These are phyloP conservation scores for Kurtzmaniella fragi DNA, from an alignment of 805 yeast genomes.

Conservation along the genomic window DNA sequence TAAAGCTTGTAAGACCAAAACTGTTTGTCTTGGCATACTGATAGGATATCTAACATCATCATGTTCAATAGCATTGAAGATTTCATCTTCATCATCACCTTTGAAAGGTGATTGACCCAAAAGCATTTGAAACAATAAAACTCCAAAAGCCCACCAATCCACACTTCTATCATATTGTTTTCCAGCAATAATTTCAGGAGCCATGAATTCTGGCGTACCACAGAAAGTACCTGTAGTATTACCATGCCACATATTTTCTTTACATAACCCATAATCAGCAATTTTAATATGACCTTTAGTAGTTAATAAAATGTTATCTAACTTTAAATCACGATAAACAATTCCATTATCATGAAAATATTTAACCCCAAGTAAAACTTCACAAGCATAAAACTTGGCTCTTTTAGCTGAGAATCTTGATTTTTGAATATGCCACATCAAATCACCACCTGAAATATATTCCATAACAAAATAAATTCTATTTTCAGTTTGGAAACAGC, in stretches of 20 bases:
- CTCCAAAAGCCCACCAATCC: constrained; percentile 99
- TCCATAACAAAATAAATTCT: constrained; percentile 98
- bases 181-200: constrained; percentile 93
- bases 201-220: constrained; percentile 99
- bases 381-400: constrained; percentile 97
- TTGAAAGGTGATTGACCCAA: constrained; percentile 95
- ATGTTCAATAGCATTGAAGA: constrained; percentile 90
- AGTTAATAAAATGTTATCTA: constrained; percentile 88
- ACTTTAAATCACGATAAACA: constrained; percentile 91
- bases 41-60: constrained; percentile 97
- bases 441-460: constrained; percentile 94
- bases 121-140: constrained; percentile 90
- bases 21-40: constrained; percentile 96
- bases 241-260: constrained; percentile 84
- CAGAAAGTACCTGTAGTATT: constrained; percentile 91
- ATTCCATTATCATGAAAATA: constrained; percentile 95
- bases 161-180: constrained; percentile 91
- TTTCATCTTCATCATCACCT: constrained; percentile 96
- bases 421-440: constrained; percentile 99
- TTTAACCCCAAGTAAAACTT: constrained; percentile 84
- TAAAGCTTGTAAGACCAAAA: constrained; percentile 85
- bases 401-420: constrained; percentile 81
- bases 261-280: constrained; percentile 97
- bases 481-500: constrained; percentile 97
- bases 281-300: constrained; percentile 91